phyloP scores from a whole-genome alignment of 192 early-diverging fungal species.

The Dissophora ornata region DNA sequence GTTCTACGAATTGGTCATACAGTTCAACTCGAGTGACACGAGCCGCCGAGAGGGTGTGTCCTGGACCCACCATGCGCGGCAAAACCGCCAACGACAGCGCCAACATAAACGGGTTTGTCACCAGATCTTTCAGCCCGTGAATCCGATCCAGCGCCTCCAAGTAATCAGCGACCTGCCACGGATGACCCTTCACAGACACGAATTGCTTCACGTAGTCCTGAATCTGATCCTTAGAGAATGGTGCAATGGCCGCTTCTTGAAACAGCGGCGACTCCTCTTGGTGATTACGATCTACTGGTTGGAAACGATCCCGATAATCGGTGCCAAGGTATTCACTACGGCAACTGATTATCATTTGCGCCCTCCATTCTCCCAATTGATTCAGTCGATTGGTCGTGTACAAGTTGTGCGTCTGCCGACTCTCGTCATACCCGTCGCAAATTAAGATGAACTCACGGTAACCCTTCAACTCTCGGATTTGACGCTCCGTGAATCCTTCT shows the following conservation, averaged over 20 bases:
- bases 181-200: not conserved
- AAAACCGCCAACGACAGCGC: conserved; percentile 7
- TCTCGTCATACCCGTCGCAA: conserved; percentile 27
- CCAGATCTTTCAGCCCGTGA: not conserved
- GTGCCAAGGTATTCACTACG: not conserved
- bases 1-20: conserved; percentile 10
- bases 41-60: not conserved
- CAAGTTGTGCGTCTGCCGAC: conserved; percentile 1
- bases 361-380: not conserved
- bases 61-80: not conserved
- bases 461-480: conserved; percentile 8
- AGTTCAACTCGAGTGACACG: not conserved
- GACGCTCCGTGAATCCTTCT: not conserved
- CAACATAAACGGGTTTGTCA: conserved; percentile 15
- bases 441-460: conserved; percentile 19
- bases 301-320: not conserved
- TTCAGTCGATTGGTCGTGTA: conserved; percentile 16
- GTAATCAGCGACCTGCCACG: not conserved
- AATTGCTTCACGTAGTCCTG: conserved; percentile 17
- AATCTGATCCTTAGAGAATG: conserved; percentile 10
- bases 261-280: not conserved
- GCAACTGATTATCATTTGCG: conserved; percentile 3
- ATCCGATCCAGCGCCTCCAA: not conserved
- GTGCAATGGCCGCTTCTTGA: conserved; percentile 9
- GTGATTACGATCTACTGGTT: not conserved